Evolutionary conservation across 805 yeast species (phyloP), one percentile per base, ranked within the genome.

Genomic region (Teunomyces panamensis): DNA sequence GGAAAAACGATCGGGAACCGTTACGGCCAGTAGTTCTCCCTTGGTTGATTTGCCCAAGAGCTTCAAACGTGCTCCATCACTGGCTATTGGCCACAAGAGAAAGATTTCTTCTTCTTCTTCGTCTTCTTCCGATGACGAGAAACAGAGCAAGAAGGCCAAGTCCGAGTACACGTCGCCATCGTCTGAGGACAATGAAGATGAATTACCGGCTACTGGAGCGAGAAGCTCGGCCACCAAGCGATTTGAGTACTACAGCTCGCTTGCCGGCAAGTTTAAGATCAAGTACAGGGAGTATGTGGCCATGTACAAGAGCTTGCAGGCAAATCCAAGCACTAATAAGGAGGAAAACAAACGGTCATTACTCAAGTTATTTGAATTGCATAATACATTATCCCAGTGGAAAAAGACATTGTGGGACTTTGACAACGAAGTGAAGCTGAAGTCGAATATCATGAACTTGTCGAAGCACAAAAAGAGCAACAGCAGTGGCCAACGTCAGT

Each of bases 331-430:
- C n/a, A 14, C 47, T 32, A 50, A 48, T 44, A 50, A 43, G 39
- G 46, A 28, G 53, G 58, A 61, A 60, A 53, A 56, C 35, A 63
- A 63, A 49, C 64, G 49, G 37, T 30, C 54, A 62, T 49, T 77
- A 60, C 56, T 65, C 46, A 68, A 64, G 57, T 62, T 82, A 43
- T 68, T 73, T 56, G 74, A 74, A 44, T 57, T 82, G 63, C 87
- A 82, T 60, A 73, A 72, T 29, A 69, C 71, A 36, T 62, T 83
- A 44, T 71, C 77, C 14, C 71, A 72, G 35, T 80, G 85, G 85
- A 82, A 82, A 60, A 71, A 69, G 49, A 69, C 74, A 54, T 65
- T 82, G 14, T 80, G 84, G 84, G 78, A 74, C 49, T 62, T 55
- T 44, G 69, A 70, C 49, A 59, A 62, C 43, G 71, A 68, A 42